Evolutionary conservation across 2,329 filamentous ascomycete genomes (phyloP).

Genomic region (Botrytis sinoallii): DNA sequence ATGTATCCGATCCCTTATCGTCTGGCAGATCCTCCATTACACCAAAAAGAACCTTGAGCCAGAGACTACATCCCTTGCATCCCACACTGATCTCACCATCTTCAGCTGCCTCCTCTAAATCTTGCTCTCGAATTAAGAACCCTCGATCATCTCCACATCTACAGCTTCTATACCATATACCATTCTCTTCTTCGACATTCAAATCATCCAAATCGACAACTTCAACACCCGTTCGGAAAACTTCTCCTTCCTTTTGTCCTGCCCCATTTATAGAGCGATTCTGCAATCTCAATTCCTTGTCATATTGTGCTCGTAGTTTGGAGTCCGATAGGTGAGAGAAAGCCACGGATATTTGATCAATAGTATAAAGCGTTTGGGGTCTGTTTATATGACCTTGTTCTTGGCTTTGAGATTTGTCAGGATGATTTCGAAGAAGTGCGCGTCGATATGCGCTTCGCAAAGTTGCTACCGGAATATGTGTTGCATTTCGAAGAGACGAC

Average conservation of each 20-base stretch:
- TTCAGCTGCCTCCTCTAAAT: constrained; percentile 57
- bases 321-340: constrained; percentile 55
- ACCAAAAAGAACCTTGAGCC: constrained; percentile 62
- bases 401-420: constrained; percentile 38
- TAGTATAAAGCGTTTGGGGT: constrained; percentile 42
- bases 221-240: constrained; percentile 59
- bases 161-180: constrained; percentile 55
- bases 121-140: constrained; percentile 56
- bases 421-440: constrained; percentile 63
- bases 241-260: constrained; percentile 24
- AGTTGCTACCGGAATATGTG: constrained; percentile 45
- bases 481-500: constrained; percentile 45
- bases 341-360: constrained; percentile 63
- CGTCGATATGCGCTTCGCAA: constrained; percentile 63
- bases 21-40: constrained; percentile 43
- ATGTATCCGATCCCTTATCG: constrained; percentile 12
- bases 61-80: constrained; percentile 64
- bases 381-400: constrained; percentile 18
- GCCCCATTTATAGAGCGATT: constrained; percentile 24
- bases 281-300: constrained; percentile 44
- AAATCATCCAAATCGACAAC: constrained; percentile 65
- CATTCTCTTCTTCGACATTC: constrained; percentile 46
- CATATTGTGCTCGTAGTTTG: constrained; percentile 51
- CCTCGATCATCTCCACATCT: constrained; percentile 62
- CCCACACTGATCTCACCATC: constrained; percentile 61